Base-by-base conservation (phyloP, 257 asterid genomes). In the Dorcoceras hygrometricum region DNA sequence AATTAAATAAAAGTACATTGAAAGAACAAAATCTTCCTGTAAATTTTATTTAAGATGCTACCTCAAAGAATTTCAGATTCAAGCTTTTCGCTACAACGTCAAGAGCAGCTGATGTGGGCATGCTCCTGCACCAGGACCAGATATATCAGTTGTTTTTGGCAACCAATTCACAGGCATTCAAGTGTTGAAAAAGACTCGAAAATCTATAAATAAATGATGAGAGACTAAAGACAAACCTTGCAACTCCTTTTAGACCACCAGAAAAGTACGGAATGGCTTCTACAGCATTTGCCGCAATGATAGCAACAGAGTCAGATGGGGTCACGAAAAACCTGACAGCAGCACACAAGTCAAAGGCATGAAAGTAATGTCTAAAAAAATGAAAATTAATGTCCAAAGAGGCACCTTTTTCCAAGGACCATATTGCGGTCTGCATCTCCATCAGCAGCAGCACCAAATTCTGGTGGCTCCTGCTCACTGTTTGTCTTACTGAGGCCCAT, bases 71-170 rank as follows among this genome's bases (percentile, higher is more conserved):
- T 72, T 93, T 93, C 84, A 93, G 84, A 50, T 86, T 84, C 74
- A 93, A 84, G 80, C 84, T 75, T 70, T 81, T 84, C 46, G 99
- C 99, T 26, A 93, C 99, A 71, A 93, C 95, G 77, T 93, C 97
- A 72, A 93, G 99, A 73, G 99, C 99, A 70, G 99, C 95, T 75
- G 99, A 93, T 20, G 99, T 93, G 70, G 99, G 97, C 99, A 93
- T 93, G 81, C 99, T 93, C 95, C 99, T 93, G 84, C 73, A 73
- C 55, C 50, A 75, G 71, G 57, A 58, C 57, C 72, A 58, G 59
- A n/a, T 76, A 65, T 73, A 23, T 65, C 62, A 66, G 72, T 48
- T 34, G 36, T 43, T n/a, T n/a, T n/a, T n/a, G n/a, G 73, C 69
- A 51, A 43, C 14, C 51, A 3, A 43, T 3, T 43, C 51, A 43